A percentile compares a stretch with the other conserved stretches of the same genome.
Evolutionary conservation across 257 asterid species (phyloP).

Genomic region (Buddleja alternifolia): DNA sequence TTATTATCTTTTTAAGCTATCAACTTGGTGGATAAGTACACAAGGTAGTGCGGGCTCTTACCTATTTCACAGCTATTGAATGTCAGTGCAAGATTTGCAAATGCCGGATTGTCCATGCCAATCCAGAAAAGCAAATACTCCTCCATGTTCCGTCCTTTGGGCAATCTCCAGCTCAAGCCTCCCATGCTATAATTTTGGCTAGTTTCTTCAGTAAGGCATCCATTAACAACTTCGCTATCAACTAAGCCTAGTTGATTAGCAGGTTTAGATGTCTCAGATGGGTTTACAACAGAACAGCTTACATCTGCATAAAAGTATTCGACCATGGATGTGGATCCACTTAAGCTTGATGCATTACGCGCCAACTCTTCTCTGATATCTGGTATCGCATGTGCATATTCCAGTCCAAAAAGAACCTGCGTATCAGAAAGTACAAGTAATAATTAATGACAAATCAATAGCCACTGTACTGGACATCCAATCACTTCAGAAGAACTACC

Average conservation of each 20-base stretch:
- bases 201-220: slow-evolving; percentile 36
- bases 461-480: slow-evolving; percentile 8
- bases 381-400: slow-evolving; percentile 78
- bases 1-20: slow-evolving; percentile 7
- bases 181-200: slow-evolving; percentile 49
- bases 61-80: slow-evolving; percentile 86
- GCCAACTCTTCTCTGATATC: slow-evolving; percentile 49
- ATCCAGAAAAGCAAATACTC: slow-evolving; percentile 83
- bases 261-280: slow-evolving; percentile 41
- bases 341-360: slow-evolving; percentile 27
- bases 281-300: slow-evolving; percentile 54
- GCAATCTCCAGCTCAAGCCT: slow-evolving; percentile 85
- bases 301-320: slow-evolving; percentile 62
- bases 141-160: slow-evolving; percentile 69
- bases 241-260: slow-evolving; percentile 32
- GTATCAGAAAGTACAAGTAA: slow-evolving; percentile 26
- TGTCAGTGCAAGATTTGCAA: slow-evolving; percentile 69
- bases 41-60: slow-evolving; percentile 32
- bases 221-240: slow-evolving; percentile 35
- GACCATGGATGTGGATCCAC: slow-evolving; percentile 39
- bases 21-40: slow-evolving; percentile 1
- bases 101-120: slow-evolving; percentile 77
- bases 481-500: slow-evolving; percentile 11
- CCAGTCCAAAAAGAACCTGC: slow-evolving; percentile 92
- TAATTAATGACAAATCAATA: slow-evolving; percentile 18